phyloP scores from a whole-genome alignment of 2,329 filamentous ascomycete genomes.

The Pseudogymnoascus sp. region DNA sequence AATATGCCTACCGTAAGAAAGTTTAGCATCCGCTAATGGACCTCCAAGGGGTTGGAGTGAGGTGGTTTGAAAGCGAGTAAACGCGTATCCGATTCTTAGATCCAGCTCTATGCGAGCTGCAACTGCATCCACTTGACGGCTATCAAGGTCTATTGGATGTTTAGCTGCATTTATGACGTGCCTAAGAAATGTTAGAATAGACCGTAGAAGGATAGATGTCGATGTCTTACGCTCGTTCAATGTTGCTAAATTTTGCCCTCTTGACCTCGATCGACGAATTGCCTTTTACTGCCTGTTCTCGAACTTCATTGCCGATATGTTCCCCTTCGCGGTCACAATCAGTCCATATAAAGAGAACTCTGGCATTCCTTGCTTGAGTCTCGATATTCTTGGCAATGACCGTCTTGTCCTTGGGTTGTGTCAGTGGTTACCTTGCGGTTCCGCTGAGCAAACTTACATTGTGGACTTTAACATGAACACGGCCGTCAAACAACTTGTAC shows the following conservation, averaged over 20 bases:
- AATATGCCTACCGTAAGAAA: constrained; percentile 15
- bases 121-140: constrained; percentile 80
- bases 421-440: constrained; percentile 6
- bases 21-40: constrained; percentile 52
- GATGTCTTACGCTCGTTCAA: constrained; percentile 68
- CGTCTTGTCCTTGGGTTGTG: constrained; percentile 58
- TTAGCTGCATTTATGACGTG: constrained; percentile 81
- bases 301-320: constrained; percentile 88
- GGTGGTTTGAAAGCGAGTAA: constrained; percentile 80
- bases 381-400: constrained; percentile 79
- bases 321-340: constrained; percentile 98
- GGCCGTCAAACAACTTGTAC: constrained; percentile 70
- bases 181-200: constrained; percentile 36
- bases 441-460: constrained; percentile 41
- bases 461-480: constrained; percentile 60
- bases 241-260: constrained; percentile 89
- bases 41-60: constrained; percentile 67
- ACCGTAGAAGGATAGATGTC: constrained; percentile 9
- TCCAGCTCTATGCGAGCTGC: constrained; percentile 86
- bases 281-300: constrained; percentile 65
- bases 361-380: constrained; percentile 63
- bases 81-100: constrained; percentile 82
- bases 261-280: constrained; percentile 72
- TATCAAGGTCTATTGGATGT: constrained; percentile 69
- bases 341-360: constrained; percentile 89